Base-by-base conservation (phyloP, 805 yeast genomes). In the Candida chilensis region DNA sequence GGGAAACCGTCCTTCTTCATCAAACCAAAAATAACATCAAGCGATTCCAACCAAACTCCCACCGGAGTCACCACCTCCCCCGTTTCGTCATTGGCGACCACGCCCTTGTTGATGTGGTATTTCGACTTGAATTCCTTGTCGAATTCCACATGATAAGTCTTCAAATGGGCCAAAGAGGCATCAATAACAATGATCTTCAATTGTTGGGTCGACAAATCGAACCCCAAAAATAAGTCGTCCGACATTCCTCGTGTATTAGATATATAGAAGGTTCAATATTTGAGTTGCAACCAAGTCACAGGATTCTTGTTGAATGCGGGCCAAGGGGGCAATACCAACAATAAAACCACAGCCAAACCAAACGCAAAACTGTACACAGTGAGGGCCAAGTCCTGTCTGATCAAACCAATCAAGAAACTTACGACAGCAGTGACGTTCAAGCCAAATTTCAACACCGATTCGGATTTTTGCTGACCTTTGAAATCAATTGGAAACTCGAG, bases 201-300 rank as follows among this genome's bases (percentile, higher is more conserved):
- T 47, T 86, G 95, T 49, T 87, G 96, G 11, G 96, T 87, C 2
- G 95, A 84, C 17, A 88, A 63, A 50, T 88, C 96, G 43, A 86
- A 74, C 1, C 96, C 96, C 36, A 83, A 52, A 45, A 54, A 77
- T 17, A 64, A 44, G 24, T 45, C 50, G 9, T 34, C 31, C 12
- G 38, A 14, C 17, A 22, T 29, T 31, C 27, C 32, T 16, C 17
- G 17, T 33, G 17, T 30, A 36, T 35, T 32, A 38, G 21, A 28
- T 15, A 26, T 19, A 29, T 32, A 4, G 37, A 37, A 14, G 42
- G 37, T 17, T 38, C 33, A 30, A 47, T 19, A 27, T 36, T 24
- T 24, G 39, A 25, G 8, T 27, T 45, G 39, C 20, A 71, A 59
- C 74, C 78, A 79, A 40, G 46, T 49, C 17, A 64, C 54, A 20